A percentile compares a stretch with the other conserved stretches of the same genome.
Conservation (phyloP, 192 early-diverging fungal genomes). For the Coemansia sp. region DNA sequence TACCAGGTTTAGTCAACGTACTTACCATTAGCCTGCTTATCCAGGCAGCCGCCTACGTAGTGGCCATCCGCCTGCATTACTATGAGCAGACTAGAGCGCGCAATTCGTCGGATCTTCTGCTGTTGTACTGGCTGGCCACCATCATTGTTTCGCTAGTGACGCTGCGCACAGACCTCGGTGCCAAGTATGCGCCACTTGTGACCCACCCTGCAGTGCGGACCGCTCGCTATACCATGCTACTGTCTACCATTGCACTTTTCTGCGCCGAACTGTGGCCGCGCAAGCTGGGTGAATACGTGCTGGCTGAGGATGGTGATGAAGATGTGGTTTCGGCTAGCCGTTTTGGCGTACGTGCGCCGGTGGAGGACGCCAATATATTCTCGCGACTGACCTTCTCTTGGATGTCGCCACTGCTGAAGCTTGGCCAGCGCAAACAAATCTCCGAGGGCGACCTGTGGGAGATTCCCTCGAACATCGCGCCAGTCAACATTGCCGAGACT, state of each 20-base stretch:
- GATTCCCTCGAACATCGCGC: constrained; percentile 61
- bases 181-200: background rate
- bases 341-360: constrained; percentile 58
- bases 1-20: background rate
- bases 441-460: constrained; percentile 75
- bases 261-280: constrained; percentile 31
- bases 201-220: background rate
- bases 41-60: constrained; percentile 11
- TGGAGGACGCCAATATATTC: constrained; percentile 79
- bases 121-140: constrained; percentile 31
- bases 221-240: background rate
- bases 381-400: constrained; percentile 80
- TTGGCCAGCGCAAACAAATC: constrained; percentile 73
- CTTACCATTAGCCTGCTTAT: constrained; percentile 17
- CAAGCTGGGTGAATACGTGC: constrained; percentile 17
- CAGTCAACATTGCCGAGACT: constrained; percentile 58
- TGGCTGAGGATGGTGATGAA: constrained; percentile 12
- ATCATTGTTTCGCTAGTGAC: constrained; percentile 8
- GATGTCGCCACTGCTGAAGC: constrained; percentile 81
- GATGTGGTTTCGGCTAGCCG: background rate
- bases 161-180: constrained; percentile 24
- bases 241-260: constrained; percentile 19
- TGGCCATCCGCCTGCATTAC: constrained; percentile 19
- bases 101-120: constrained; percentile 19
- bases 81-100: constrained; percentile 27